phyloP scores from a whole-genome alignment of 2,329 filamentous ascomycete genomes.

The Hymenoscyphus occultus region DNA sequence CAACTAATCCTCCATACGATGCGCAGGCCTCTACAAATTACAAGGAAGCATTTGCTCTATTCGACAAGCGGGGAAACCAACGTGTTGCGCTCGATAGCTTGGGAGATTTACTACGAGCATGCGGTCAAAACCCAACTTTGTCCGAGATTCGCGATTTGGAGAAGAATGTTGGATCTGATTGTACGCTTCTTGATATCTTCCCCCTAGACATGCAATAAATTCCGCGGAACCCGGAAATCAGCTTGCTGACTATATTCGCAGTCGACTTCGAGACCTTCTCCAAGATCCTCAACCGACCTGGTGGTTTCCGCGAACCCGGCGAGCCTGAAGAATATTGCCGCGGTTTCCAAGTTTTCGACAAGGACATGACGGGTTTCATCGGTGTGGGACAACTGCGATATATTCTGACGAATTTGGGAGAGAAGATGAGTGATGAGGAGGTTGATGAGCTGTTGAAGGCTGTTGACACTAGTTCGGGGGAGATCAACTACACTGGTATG shows the following conservation, averaged over 20 bases:
- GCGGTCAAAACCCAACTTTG: conserved; percentile 95
- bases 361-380: conserved; percentile 97
- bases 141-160: conserved; percentile 90
- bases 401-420: conserved; percentile 93
- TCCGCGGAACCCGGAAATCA: not conserved
- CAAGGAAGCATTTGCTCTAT: conserved; percentile 99
- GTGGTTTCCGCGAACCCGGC: conserved; percentile 96
- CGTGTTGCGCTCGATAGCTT: conserved; percentile 83
- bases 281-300: conserved; percentile 93
- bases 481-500: conserved; percentile 96
- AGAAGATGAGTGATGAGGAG: conserved; percentile 99
- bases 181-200: conserved; percentile 56
- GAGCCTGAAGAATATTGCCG: conserved; percentile 98
- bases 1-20: conserved; percentile 32
- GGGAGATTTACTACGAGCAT: conserved; percentile 91
- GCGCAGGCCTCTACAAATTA: conserved; percentile 86
- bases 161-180: conserved; percentile 84
- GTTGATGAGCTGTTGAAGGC: conserved; percentile 98
- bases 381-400: conserved; percentile 97
- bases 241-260: conserved; percentile 39
- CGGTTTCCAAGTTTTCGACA: conserved; percentile 99
- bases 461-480: conserved; percentile 90
- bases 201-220: not conserved
- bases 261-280: conserved; percentile 98
- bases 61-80: conserved; percentile 98